phyloP scores from a whole-genome alignment of 2,329 filamentous ascomycete species.

The Botrytis hyacinthi region DNA sequence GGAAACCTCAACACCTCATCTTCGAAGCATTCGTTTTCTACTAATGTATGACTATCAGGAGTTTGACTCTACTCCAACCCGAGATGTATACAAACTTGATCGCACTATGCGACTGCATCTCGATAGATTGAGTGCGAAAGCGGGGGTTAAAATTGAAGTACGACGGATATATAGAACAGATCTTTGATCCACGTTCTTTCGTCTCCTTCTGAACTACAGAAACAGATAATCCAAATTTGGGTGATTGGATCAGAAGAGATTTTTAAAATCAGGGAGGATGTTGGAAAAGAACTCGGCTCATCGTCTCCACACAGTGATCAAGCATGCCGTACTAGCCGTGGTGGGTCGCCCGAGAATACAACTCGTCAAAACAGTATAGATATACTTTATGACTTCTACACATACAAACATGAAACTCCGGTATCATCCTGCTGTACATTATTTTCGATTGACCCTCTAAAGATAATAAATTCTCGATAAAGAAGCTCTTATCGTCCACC shows the following conservation, averaged over 20 bases:
- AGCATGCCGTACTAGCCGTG: not conserved
- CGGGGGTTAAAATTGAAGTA: not conserved
- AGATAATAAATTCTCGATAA: not conserved
- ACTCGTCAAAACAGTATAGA: not conserved
- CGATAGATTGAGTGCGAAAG: not conserved
- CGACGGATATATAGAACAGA: not conserved
- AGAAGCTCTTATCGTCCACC: constrained; percentile 1
- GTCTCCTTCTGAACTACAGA: not conserved
- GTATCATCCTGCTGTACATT: not conserved
- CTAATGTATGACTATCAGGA: not conserved
- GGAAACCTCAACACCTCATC: not conserved
- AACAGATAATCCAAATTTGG: not conserved
- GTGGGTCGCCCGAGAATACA: not conserved
- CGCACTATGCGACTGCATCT: not conserved
- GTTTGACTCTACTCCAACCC: not conserved
- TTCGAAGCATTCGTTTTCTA: not conserved
- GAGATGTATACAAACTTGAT: not conserved
- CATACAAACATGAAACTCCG: not conserved
- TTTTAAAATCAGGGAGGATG: not conserved
- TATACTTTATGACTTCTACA: not conserved
- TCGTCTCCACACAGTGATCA: not conserved
- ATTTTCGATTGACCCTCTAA: not conserved
- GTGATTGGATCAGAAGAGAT: not conserved
- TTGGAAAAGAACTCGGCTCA: not conserved
- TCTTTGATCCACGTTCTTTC: not conserved